Percentiles rank a stretch among this genome's conserved stretches.
Evolutionary conservation across 805 yeast genomes (phyloP).

Genomic region (Grigorovia transvaalensis): DNA sequence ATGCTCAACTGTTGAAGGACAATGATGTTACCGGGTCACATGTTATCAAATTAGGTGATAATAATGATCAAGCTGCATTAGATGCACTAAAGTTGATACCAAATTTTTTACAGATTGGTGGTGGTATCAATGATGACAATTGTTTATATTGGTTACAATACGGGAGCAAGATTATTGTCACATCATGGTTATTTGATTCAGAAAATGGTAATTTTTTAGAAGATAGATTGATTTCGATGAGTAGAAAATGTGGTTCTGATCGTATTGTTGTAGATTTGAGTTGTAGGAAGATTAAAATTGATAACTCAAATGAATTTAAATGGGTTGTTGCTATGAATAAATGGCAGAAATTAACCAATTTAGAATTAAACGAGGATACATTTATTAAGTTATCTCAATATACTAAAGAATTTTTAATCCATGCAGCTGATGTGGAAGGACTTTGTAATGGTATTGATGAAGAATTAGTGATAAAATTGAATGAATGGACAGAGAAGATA

Average conservation of each 20-base stretch:
- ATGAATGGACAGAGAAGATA: conserved; percentile 53
- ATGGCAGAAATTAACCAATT: conserved; percentile 85
- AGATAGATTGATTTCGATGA: conserved; percentile 43
- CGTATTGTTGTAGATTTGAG: conserved; percentile 81
- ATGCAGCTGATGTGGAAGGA: conserved; percentile 99
- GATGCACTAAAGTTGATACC: conserved; percentile 75
- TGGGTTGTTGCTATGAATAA: conserved; percentile 98
- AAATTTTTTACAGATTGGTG: conserved; percentile 70
- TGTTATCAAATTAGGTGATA: conserved; percentile 81
- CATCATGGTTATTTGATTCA: conserved; percentile 68
- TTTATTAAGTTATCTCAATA: conserved; percentile 46
- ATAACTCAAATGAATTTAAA: conserved; percentile 4
- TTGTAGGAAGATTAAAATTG: conserved; percentile 42
- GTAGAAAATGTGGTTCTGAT: conserved; percentile 48
- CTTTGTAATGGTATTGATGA: conserved; percentile 87
- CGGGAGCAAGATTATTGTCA: conserved; percentile 83
- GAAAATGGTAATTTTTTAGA: conserved; percentile 38
- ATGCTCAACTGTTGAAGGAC: conserved; percentile 56
- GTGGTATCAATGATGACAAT: conserved; percentile 73
- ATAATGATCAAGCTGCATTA: conserved; percentile 73
- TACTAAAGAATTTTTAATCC: conserved; percentile 82
- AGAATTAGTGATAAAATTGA: conserved; percentile 56
- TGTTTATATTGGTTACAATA: conserved; percentile 67
- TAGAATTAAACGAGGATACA: conserved; percentile 43
- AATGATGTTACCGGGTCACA: conserved; percentile 67